Conservation (phyloP, 345 rosid genomes). For the Dovyalis caffra region DNA sequence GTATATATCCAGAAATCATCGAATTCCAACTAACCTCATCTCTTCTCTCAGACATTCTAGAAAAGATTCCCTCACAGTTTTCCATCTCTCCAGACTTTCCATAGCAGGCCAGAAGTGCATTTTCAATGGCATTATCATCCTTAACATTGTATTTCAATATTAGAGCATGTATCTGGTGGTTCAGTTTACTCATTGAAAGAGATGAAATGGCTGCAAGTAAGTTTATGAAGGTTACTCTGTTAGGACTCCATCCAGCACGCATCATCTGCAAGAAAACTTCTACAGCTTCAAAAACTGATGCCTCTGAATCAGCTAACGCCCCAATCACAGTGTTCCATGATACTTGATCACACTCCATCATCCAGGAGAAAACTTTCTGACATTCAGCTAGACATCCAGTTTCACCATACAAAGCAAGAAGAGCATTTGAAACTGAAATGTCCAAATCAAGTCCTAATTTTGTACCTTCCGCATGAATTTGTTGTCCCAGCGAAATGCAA, state of each 20-base stretch:
- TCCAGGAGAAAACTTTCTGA: slow-evolving; percentile 55
- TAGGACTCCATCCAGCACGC: slow-evolving; percentile 60
- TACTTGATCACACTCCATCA: slow-evolving; percentile 76
- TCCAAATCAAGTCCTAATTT: slow-evolving; percentile 71
- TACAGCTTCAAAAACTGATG: slow-evolving; percentile 46
- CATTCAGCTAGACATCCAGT: slow-evolving; percentile 49
- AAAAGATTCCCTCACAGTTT: slow-evolving; percentile 72
- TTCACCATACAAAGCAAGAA: slow-evolving; percentile 71
- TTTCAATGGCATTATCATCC: slow-evolving; percentile 59
- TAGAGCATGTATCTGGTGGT: slow-evolving; percentile 65
- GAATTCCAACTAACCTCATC: slow-evolving; percentile 88
- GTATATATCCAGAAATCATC: slow-evolving; percentile 86
- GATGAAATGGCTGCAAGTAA: slow-evolving; percentile 65
- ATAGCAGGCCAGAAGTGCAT: slow-evolving; percentile 81
- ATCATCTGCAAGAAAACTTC: slow-evolving; percentile 56
- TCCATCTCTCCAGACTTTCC: slow-evolving; percentile 81
- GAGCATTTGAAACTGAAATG: slow-evolving; percentile 85
- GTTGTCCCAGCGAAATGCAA: slow-evolving; percentile 59
- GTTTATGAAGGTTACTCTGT: slow-evolving; percentile 66
- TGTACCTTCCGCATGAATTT: slow-evolving; percentile 63
- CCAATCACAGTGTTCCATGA: slow-evolving; percentile 91
- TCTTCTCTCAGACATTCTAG: slow-evolving; percentile 69
- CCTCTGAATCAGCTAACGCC: slow-evolving; percentile 62
- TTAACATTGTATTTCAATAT: slow-evolving; percentile 48
- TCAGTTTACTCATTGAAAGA: slow-evolving; percentile 45